A percentile compares a stretch with the other conserved stretches of the same genome.
Evolutionary conservation across 306 rosid genomes (phyloP).

Genomic region (Alnus rubra): DNA sequence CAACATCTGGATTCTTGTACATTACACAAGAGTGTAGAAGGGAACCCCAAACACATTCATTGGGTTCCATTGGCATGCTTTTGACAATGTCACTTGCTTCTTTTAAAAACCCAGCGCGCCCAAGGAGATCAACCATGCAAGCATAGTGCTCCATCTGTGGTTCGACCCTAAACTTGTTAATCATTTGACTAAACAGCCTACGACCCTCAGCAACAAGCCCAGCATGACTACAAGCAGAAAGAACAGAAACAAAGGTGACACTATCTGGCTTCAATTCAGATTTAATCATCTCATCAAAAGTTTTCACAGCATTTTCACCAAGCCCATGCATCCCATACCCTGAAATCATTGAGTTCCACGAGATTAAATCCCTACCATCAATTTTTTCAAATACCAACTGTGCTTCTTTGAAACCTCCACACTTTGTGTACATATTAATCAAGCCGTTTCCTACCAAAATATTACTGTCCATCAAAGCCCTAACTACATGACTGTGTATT

Average conservation of each 20-base stretch:
- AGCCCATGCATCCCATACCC: slow-evolving; percentile 86
- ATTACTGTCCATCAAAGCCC: slow-evolving; percentile 54
- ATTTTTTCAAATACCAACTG: slow-evolving; percentile 53
- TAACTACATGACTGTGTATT: slow-evolving; percentile 62
- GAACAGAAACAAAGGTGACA: slow-evolving; percentile 63
- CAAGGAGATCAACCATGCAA: slow-evolving; percentile 82
- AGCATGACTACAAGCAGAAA: slow-evolving; percentile 85
- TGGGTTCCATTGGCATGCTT: slow-evolving; percentile 74
- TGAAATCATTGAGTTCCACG: slow-evolving; percentile 82
- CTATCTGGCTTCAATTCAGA: slow-evolving; percentile 62
- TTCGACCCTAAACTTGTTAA: slow-evolving; percentile 44
- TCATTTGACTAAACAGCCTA: slow-evolving; percentile 55
- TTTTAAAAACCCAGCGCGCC: slow-evolving; percentile 74
- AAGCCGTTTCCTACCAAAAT: slow-evolving; percentile 78
- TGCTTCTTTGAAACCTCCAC: slow-evolving; percentile 68
- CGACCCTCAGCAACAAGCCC: slow-evolving; percentile 67
- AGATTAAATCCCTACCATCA: slow-evolving; percentile 56
- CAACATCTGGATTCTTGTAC: slow-evolving; percentile 54
- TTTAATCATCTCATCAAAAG: slow-evolving; percentile 57
- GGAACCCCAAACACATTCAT: slow-evolving; percentile 77
- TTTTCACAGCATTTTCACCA: slow-evolving; percentile 61
- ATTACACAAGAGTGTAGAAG: slow-evolving; percentile 72
- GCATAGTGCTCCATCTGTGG: slow-evolving; percentile 83
- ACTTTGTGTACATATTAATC: slow-evolving; percentile 77
- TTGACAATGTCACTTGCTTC: slow-evolving; percentile 67